These are phyloP conservation scores for Sarocladium brachiariae DNA, from an alignment of 2,329 filamentous ascomycete species.

Conservation along the genomic window DNA sequence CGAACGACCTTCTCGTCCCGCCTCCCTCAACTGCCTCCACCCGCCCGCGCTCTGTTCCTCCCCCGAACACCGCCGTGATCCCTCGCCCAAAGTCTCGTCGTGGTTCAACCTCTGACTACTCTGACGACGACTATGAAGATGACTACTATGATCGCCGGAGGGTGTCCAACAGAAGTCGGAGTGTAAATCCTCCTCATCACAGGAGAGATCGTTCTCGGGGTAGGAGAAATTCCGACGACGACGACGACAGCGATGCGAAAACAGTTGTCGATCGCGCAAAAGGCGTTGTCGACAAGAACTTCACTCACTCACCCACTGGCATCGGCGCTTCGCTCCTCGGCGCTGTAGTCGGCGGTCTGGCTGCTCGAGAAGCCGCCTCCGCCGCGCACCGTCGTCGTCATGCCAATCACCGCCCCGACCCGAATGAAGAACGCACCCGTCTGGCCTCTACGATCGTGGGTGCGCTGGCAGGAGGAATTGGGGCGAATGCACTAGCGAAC, in stretches of 20 bases:
- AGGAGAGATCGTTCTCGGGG: constrained; percentile 13
- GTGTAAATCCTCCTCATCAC: constrained; percentile 6
- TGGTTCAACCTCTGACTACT: constrained; percentile 13
- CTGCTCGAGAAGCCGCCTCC: constrained; percentile 38
- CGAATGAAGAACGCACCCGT: constrained; percentile 22
- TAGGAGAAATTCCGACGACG: constrained; percentile 5
- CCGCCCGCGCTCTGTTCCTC: constrained; percentile 28
- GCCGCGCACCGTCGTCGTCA: constrained; percentile 17
- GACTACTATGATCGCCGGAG: constrained; percentile 14
- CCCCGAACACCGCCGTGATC: constrained; percentile 19
- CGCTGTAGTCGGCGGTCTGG: constrained; percentile 46
- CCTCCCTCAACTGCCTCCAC: constrained; percentile 10
- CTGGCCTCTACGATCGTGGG: constrained; percentile 45
- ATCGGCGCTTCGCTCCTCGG: constrained; percentile 46
- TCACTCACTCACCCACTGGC: constrained; percentile 41
- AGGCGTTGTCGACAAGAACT: constrained; percentile 36
- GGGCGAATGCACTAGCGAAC: constrained; percentile 44
- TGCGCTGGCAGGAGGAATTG: constrained; percentile 47
- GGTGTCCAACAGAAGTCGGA: constrained; percentile 17
- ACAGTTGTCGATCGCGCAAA: constrained; percentile 33
- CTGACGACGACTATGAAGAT: constrained; percentile 8
- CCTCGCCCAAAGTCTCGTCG: constrained; percentile 19
- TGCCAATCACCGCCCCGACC: constrained; percentile 19
- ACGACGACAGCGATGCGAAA: constrained; percentile 2
- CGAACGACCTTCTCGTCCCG: constrained; percentile 17